Conservation (phyloP, 75 land plant genomes). For the Cupressus sempervirens region DNA sequence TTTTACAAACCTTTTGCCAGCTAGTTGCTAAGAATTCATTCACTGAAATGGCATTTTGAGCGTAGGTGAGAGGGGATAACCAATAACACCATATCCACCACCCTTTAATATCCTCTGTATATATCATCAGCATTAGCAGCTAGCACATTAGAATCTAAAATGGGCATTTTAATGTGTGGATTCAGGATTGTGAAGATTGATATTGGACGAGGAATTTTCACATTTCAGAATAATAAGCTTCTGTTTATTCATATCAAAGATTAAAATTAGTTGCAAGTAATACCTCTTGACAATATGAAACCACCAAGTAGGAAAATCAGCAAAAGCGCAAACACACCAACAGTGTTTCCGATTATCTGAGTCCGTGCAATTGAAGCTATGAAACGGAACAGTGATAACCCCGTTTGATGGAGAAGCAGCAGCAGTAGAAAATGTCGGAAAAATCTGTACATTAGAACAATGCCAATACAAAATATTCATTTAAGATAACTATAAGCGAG, state of each 20-base stretch:
- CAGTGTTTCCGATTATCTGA: conserved; percentile 22
- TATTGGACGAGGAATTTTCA: too few species aligned
- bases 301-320: conserved; percentile 28
- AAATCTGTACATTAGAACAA: conserved; percentile 11
- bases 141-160: background rate
- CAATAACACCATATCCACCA: conserved; percentile 52
- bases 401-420: conserved; percentile 22
- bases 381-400: conserved; percentile 26
- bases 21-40: conserved; percentile 37
- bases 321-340: conserved; percentile 20
- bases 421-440: conserved; percentile 27
- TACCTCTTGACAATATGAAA: conserved; percentile 31
- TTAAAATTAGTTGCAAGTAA: too few species aligned
- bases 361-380: conserved; percentile 29
- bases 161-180: background rate
- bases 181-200: background rate
- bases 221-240: too few species aligned
- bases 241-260: too few species aligned
- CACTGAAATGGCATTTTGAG: conserved; percentile 26
- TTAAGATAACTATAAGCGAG: too few species aligned
- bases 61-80: conserved; percentile 30
- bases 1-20: conserved; percentile 19
- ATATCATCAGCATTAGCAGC: background rate
- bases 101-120: conserved; percentile 16
- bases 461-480: too few species aligned